Evolutionary conservation across 1,284 basidiomycete genomes (phyloP).

Genomic region (Puccinia polysora): DNA sequence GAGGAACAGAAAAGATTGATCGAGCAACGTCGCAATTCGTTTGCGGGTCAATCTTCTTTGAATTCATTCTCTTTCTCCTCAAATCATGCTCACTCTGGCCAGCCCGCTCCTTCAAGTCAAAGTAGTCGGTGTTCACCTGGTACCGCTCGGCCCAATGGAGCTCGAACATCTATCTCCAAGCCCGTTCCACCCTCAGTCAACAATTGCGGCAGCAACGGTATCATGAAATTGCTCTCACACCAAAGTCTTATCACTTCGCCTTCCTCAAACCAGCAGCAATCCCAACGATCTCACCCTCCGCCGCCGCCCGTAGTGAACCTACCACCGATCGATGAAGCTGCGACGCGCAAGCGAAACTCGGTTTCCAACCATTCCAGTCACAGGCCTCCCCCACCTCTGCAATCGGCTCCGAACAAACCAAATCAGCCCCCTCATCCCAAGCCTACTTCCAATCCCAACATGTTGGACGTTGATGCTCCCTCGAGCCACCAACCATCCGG

Average conservation of each 20-base stretch:
- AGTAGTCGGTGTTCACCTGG: conserved; percentile 1
- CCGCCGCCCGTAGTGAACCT: background rate
- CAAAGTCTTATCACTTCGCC: background rate
- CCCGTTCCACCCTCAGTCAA: background rate
- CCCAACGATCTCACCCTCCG: background rate
- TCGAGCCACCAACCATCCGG: background rate
- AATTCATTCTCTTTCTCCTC: conserved; percentile 12
- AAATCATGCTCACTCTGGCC: background rate
- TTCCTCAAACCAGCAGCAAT: background rate
- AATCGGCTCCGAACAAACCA: background rate
- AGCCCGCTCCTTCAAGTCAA: background rate
- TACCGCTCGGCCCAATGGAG: background rate
- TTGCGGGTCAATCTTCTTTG: conserved; percentile 31
- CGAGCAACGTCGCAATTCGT: conserved; percentile 38
- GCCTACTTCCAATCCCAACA: background rate
- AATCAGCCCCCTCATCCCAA: background rate
- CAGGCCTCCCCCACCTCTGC: background rate
- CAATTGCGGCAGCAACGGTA: background rate
- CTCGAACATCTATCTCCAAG: conserved; percentile 22
- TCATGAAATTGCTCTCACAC: background rate
- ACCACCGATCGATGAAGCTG: conserved; percentile 2
- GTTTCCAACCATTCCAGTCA: background rate
- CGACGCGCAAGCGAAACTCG: background rate
- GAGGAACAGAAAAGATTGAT: conserved; percentile 43
- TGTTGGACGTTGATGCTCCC: background rate